phyloP scores from a whole-genome alignment of 2,329 filamentous ascomycete genomes.

The Venturia nashicola region DNA sequence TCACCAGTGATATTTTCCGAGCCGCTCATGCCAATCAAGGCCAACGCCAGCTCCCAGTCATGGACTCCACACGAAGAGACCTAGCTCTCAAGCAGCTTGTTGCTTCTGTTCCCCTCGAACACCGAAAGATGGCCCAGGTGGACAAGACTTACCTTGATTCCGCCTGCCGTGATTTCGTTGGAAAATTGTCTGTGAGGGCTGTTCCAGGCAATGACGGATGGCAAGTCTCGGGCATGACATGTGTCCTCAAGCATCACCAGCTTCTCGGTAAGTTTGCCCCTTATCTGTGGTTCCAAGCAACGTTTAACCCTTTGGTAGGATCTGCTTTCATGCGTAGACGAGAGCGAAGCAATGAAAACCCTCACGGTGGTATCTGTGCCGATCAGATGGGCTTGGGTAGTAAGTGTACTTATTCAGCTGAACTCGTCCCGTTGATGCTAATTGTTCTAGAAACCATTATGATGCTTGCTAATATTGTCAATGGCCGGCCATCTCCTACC shows the following conservation, averaged over 20 bases:
- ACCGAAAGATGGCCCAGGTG: constrained; percentile 17
- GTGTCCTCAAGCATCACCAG: constrained; percentile 37
- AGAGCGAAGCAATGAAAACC: constrained; percentile 29
- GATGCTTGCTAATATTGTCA: constrained; percentile 33
- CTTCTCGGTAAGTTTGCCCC: constrained; percentile 33
- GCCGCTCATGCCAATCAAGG: constrained; percentile 19
- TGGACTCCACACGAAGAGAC: constrained; percentile 16
- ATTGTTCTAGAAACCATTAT: constrained; percentile 21
- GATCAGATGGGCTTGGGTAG: constrained; percentile 31
- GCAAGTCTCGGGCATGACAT: constrained; percentile 36
- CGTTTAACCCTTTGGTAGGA: neutral
- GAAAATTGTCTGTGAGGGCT: constrained; percentile 16
- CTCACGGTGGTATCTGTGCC: constrained; percentile 29
- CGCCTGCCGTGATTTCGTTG: constrained; percentile 30
- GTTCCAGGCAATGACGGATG: constrained; percentile 24
- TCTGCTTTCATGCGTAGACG: constrained; percentile 42
- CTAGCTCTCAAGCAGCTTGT: constrained; percentile 29
- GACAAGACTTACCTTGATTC: constrained; percentile 26
- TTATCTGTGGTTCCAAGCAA: constrained; percentile 33
- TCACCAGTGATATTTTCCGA: constrained; percentile 20
- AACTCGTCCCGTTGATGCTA: neutral
- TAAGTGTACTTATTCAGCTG: neutral
- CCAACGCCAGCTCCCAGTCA: constrained; percentile 16
- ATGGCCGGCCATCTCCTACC: constrained; percentile 18
- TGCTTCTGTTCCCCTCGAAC: constrained; percentile 25